These are phyloP conservation scores for Sporothrix curviconia DNA, from an alignment of 2,329 filamentous ascomycete genomes.

Conservation along the genomic window DNA sequence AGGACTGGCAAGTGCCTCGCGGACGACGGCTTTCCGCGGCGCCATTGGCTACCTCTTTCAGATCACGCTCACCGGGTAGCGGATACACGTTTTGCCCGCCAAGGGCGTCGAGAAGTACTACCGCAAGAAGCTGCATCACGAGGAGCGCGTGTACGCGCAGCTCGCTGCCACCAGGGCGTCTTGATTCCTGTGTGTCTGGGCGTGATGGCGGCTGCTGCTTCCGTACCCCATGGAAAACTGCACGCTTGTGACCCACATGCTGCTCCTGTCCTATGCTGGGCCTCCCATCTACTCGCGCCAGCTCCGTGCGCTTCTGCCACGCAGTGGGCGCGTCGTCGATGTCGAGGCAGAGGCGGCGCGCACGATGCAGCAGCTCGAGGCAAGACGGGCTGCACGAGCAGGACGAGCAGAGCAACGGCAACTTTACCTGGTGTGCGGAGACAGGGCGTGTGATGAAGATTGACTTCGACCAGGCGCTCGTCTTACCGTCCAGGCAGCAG, in stretches of 20 bases:
- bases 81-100: constrained; percentile 15
- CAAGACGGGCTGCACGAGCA: constrained; percentile 8
- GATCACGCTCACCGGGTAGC: constrained; percentile 13
- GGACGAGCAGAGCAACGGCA: constrained; percentile 9
- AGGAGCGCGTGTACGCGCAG: constrained; percentile 12
- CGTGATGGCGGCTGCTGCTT: constrained; percentile 10
- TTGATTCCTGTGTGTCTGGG: constrained; percentile 15
- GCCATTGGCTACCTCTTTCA: constrained; percentile 16
- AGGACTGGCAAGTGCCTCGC: constrained; percentile 11
- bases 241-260: constrained; percentile 16
- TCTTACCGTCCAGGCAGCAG: too few species aligned
- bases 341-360: constrained; percentile 9
- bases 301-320: neutral
- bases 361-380: constrained; percentile 8
- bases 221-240: constrained; percentile 12
- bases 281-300: neutral
- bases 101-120: constrained; percentile 11
- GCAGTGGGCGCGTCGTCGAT: neutral
- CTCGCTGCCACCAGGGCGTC: constrained; percentile 10
- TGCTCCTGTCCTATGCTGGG: constrained; percentile 20
- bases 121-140: constrained; percentile 1
- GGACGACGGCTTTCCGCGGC: constrained; percentile 3
- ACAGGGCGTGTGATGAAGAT: constrained; percentile 13
- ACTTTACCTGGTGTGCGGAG: constrained; percentile 15
- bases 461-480: constrained; percentile 10